These are phyloP conservation scores for Fusarium vanettenii DNA, from an alignment of 2,329 filamentous ascomycete genomes.

Conservation along the genomic window DNA sequence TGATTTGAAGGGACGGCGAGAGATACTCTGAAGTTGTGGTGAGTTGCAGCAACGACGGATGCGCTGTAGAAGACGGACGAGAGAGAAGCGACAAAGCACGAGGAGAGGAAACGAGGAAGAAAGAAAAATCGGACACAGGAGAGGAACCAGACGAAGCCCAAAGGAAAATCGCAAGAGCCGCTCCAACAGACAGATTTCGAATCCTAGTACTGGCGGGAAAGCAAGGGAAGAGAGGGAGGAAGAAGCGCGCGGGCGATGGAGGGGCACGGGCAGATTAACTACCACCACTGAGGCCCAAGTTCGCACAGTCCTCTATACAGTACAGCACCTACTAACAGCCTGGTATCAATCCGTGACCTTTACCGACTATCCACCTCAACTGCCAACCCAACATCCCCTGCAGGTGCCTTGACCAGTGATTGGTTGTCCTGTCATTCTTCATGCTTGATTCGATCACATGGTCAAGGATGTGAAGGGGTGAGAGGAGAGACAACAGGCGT, in stretches of 20 bases:
- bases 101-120: conserved; percentile 4
- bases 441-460: conserved; percentile 12
- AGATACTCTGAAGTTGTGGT: conserved; percentile 4
- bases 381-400: conserved; percentile 17
- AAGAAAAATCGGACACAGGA: conserved; percentile 26
- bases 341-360: background rate
- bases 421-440: conserved; percentile 16
- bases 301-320: conserved; percentile 22
- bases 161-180: conserved; percentile 31
- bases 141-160: conserved; percentile 21
- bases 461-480: conserved; percentile 16
- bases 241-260: conserved; percentile 9
- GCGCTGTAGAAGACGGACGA: background rate
- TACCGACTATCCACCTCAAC: conserved; percentile 18
- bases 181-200: conserved; percentile 20
- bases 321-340: background rate
- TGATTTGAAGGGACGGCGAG: background rate
- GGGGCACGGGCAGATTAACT: conserved; percentile 7
- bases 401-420: conserved; percentile 9
- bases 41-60: conserved; percentile 3
- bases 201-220: conserved; percentile 11
- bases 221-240: conserved; percentile 10
- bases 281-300: background rate
- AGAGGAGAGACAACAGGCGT: conserved; percentile 17
- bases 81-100: conserved; percentile 6